Conservation (phyloP, 441 rosid species). For the Erodium moschatum region DNA sequence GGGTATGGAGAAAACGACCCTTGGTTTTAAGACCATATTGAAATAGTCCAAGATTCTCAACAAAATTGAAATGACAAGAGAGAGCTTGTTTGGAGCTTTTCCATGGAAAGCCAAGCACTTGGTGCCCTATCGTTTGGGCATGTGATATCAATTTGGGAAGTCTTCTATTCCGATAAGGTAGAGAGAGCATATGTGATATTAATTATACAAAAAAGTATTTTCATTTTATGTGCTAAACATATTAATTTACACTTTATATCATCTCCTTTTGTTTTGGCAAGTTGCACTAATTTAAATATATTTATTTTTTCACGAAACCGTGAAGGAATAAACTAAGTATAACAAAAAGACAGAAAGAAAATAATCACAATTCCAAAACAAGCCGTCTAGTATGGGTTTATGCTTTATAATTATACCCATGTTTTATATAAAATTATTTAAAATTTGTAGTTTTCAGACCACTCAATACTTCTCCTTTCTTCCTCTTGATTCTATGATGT, state of each 20-base stretch:
- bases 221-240: not conserved
- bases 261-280: not conserved
- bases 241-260: not conserved
- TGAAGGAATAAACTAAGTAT: no score
- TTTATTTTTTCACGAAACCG: no score
- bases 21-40: slow-evolving; percentile 15
- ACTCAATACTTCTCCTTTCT: no score
- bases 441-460: no score
- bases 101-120: slow-evolving; percentile 18
- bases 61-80: slow-evolving; percentile 8
- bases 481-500: no score
- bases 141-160: not conserved
- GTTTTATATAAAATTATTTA: no score
- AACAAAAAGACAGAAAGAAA: no score
- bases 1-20: slow-evolving; percentile 25
- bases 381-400: no score
- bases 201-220: not conserved
- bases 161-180: slow-evolving; percentile 11
- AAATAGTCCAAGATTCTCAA: slow-evolving; percentile 13
- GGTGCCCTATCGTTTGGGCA: not conserved
- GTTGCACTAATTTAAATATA: no score
- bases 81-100: slow-evolving; percentile 13
- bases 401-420: no score
- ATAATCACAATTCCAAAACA: no score
- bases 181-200: not conserved